Evolutionary conservation across 345 rosid species (phyloP).

Genomic region (Microcos paniculata): DNA sequence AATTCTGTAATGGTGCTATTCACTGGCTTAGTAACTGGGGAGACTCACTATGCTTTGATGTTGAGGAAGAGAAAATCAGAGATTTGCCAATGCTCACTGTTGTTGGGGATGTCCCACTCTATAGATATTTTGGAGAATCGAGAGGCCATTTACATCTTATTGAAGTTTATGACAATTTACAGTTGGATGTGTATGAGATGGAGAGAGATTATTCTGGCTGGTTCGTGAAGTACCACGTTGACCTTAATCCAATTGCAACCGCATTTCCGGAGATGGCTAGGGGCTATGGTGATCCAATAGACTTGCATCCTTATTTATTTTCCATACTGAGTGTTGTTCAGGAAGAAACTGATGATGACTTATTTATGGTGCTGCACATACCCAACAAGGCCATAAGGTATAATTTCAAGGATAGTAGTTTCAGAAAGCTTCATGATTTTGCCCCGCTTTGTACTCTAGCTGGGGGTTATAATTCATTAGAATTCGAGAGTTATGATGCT

Average conservation of each 20-base stretch:
- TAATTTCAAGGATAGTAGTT: constrained; percentile 25
- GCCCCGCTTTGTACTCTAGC: not conserved
- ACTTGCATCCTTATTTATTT: constrained; percentile 12
- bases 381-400: constrained; percentile 22
- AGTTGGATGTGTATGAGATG: constrained; percentile 35
- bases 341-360: constrained; percentile 28
- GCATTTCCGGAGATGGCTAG: constrained; percentile 38
- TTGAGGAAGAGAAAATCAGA: constrained; percentile 24
- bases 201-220: constrained; percentile 31
- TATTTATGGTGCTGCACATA: constrained; percentile 29
- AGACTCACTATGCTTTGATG: constrained; percentile 26
- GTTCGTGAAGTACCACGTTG: constrained; percentile 34
- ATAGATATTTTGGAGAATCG: constrained; percentile 30
- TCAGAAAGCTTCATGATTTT: constrained; percentile 24
- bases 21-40: constrained; percentile 31
- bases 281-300: not conserved
- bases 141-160: constrained; percentile 26
- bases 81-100: constrained; percentile 28
- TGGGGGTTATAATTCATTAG: not conserved
- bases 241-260: constrained; percentile 28
- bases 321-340: constrained; percentile 21
- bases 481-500: constrained; percentile 12
- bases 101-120: not conserved
- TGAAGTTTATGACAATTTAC: constrained; percentile 22
- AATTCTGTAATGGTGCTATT: constrained; percentile 33